Base-by-base conservation (phyloP, 2,329 filamentous ascomycete species). In the Ceratocystis huliohia region DNA sequence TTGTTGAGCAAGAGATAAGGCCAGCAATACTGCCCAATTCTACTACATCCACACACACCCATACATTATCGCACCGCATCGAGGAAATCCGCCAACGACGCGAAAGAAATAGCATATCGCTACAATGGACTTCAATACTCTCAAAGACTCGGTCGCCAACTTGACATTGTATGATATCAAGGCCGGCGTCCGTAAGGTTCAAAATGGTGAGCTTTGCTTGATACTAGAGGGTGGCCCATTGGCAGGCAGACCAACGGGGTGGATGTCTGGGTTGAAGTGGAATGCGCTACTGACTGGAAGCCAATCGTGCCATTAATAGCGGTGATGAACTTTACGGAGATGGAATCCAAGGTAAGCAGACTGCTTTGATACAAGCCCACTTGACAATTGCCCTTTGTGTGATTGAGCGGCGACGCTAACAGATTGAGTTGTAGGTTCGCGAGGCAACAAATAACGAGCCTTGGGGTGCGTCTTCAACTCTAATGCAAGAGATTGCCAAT, bases 371-470 rank as follows among this genome's bases (percentile, higher is more conserved):
- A 61, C 37, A 15, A 15, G 15, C 8, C 6, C n/a, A 22, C 10
- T 33, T 33, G 13, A 30, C 25, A 30, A 28, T 15, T 57, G 20
- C 2, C 13, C 20, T 33, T 7, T 28, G 15, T n/a, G 3, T 48
- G 61, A 5, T 17, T 2, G 20, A 6, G 15, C 25, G 13, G 20
- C 37, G n/a, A 15, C 30, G 46, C 50, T 68, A 63, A 68, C 61
- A 37, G 15, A 5, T 13, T 15, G 41, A 7, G 65, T 33, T 33
- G 70, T 71, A 94, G 88, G 91, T 97, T 71, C 88, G 94, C 76
- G 94, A 99, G 81, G 94, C 94, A 37, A 99, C 94, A 46, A 99
- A 99, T 78, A 97, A 97, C 76, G 94, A 99, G 76, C 94, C 94
- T 67, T 99, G 94, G 94, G 94, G 92, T 70, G 85, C 87, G 63